Base-by-base conservation (phyloP, 176 grass and related monocot genomes). In the Rhynchospora tenuis region DNA sequence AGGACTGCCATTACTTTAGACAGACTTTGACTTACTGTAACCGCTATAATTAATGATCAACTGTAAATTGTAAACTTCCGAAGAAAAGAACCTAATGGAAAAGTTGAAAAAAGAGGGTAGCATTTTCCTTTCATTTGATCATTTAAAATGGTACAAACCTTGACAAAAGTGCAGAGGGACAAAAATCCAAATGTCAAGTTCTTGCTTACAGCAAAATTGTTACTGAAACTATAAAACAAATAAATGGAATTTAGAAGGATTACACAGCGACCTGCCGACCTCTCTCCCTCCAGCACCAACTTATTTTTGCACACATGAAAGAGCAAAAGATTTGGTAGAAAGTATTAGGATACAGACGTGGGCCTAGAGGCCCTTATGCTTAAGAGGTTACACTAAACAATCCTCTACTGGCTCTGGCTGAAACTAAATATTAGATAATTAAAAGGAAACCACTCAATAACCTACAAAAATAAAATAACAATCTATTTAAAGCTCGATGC, bases 341-440 rank as follows among this genome's bases (percentile, higher is more conserved):
- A 86, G 87, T 84, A 85, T 86, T 80, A 86, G 88, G 92, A 92
- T 88, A 84, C 86, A 88, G 85, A 90, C 86, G 85, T 81, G 86
- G 86, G 90, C 85, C 78, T 83, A 87, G 80, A 84, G 84, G 88
- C 83, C 88, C 88, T 88, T 85, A 88, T 88, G 82, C 89, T 94
- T 84, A 84, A 88, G 84, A 80, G 77, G 75, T 84, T 87, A 80
- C 59, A 68, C 71, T 48, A 88, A 82, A 84, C 55, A 81, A 89
- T 84, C 84, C 84, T 73, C 88, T 90, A 89, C 83, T 67, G 5
- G 69, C 90, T 85, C 83, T 73, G 6, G 85, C 86, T 81, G 85
- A 90, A 92, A 96, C 88, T 85, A 88, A 26, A 84, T 75, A 81
- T 85, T 66, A 79, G 71, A 83, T 84, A 64, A 84, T 85, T 82